Percentiles rank a stretch among this genome's conserved stretches.
phyloP scores from a whole-genome alignment of 164 flowering plant genomes.

The Nymphaea thermarum region DNA sequence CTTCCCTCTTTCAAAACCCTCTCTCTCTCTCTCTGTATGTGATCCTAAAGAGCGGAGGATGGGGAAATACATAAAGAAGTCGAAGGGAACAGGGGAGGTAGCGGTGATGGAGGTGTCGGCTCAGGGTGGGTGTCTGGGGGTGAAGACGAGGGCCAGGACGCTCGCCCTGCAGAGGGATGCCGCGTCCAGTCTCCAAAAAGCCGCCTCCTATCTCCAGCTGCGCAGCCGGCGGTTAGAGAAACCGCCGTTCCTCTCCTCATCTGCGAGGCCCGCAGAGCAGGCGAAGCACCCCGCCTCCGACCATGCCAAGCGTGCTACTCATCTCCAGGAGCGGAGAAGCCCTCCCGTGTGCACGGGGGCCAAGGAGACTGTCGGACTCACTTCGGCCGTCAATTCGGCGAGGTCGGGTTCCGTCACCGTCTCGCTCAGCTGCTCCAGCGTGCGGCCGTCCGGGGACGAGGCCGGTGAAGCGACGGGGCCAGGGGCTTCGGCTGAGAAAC shows the following conservation, averaged over 20 bases:
- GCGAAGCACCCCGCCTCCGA: conserved; percentile 4
- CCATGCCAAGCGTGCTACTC: conserved; percentile 4
- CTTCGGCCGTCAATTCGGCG: conserved; percentile 3
- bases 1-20: background rate
- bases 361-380: background rate
- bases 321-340: background rate
- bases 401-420: conserved; percentile 18
- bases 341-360: background rate
- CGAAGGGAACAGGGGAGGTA: conserved; percentile 42
- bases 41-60: conserved; percentile 11
- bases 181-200: background rate
- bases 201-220: conserved; percentile 57
- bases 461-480: background rate
- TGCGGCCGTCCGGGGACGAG: conserved; percentile 3
- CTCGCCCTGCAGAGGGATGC: conserved; percentile 51
- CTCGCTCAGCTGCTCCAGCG: conserved; percentile 6
- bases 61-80: conserved; percentile 78
- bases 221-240: conserved; percentile 66
- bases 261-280: conserved; percentile 5
- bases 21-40: conserved; percentile 6
- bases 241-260: conserved; percentile 12
- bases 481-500: background rate
- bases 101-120: conserved; percentile 49
- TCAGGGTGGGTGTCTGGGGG: conserved; percentile 30
- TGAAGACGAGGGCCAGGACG: conserved; percentile 73